Evolutionary conservation across 192 early-diverging fungal genomes (phyloP).

Genomic region (Mortierella alpina): DNA sequence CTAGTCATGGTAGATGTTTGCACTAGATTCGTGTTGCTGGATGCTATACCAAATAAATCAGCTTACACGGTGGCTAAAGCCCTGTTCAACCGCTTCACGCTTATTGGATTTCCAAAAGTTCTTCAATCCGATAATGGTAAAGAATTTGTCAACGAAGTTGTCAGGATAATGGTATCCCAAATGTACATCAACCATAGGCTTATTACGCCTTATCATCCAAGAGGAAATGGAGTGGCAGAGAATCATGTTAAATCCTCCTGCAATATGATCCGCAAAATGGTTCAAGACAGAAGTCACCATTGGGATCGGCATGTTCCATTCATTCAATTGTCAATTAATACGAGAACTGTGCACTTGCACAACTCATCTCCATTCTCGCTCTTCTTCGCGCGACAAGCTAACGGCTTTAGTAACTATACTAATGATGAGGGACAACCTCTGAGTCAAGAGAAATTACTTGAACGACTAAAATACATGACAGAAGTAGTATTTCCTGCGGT

Average conservation of each 20-base stretch:
- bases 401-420: slow-evolving; percentile 10
- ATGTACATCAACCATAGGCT: slow-evolving; percentile 48
- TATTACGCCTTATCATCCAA: slow-evolving; percentile 55
- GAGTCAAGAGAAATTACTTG: slow-evolving; percentile 17
- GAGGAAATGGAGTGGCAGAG: slow-evolving; percentile 28
- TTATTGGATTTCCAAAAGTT: slow-evolving; percentile 8
- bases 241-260: slow-evolving; percentile 24
- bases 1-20: no score
- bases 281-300: slow-evolving; percentile 10
- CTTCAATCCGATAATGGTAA: slow-evolving; percentile 57
- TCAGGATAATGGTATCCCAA: slow-evolving; percentile 18
- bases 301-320: slow-evolving; percentile 55
- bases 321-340: slow-evolving; percentile 54
- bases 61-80: not conserved
- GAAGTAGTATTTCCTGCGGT: slow-evolving; percentile 28
- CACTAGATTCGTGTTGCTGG: no score
- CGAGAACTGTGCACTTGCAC: slow-evolving; percentile 22
- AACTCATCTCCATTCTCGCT: slow-evolving; percentile 56
- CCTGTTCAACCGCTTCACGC: not conserved
- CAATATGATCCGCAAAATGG: slow-evolving; percentile 48
- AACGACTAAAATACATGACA: slow-evolving; percentile 36
- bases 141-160: slow-evolving; percentile 57
- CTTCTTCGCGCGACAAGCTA: slow-evolving; percentile 55
- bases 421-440: slow-evolving; percentile 7
- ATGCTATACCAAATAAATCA: no score